Percentiles rank a stretch among this genome's conserved stretches.
phyloP scores from a whole-genome alignment of 2,329 filamentous ascomycete genomes.

The Clonostachys rhizophaga region DNA sequence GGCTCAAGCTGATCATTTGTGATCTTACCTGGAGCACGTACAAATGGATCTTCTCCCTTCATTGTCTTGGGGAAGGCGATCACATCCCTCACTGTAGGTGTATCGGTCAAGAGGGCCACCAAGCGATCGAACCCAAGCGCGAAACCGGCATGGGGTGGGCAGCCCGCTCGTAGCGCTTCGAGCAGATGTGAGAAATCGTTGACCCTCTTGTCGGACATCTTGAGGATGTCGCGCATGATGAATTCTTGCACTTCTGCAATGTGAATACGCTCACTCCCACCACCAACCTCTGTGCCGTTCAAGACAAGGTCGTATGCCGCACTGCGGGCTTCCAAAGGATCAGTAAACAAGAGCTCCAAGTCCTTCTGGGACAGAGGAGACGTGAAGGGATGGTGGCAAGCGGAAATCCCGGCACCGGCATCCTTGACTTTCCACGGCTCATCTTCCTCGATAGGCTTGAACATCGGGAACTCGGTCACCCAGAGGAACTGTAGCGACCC shows the following conservation, averaged over 20 bases:
- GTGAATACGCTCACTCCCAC: conserved; percentile 91
- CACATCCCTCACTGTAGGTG: conserved; percentile 79
- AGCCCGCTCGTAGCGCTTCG: conserved; percentile 75
- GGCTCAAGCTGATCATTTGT: conserved; percentile 48
- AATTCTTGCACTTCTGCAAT: conserved; percentile 77
- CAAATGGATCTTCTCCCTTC: conserved; percentile 80
- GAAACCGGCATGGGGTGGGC: conserved; percentile 91
- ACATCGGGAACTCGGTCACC: conserved; percentile 89
- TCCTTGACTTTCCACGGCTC: conserved; percentile 66
- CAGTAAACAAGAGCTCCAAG: conserved; percentile 65
- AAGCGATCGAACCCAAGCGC: conserved; percentile 89
- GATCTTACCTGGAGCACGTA: conserved; percentile 69
- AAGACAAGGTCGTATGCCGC: conserved; percentile 96
- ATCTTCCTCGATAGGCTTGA: conserved; percentile 64
- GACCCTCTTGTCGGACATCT: conserved; percentile 70
- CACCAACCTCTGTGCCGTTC: conserved; percentile 91
- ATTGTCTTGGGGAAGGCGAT: conserved; percentile 96
- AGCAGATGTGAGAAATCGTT: conserved; percentile 81
- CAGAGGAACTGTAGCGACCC: conserved; percentile 66
- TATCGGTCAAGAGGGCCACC: conserved; percentile 72
- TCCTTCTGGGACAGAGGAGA: conserved; percentile 71
- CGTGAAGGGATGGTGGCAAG: conserved; percentile 95
- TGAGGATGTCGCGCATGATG: conserved; percentile 76
- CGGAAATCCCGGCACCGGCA: conserved; percentile 71
- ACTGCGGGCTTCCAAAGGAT: conserved; percentile 69